Evolutionary conservation across 116 monocot genomes (phyloP).

Genomic region (Cymodocea nodosa): DNA sequence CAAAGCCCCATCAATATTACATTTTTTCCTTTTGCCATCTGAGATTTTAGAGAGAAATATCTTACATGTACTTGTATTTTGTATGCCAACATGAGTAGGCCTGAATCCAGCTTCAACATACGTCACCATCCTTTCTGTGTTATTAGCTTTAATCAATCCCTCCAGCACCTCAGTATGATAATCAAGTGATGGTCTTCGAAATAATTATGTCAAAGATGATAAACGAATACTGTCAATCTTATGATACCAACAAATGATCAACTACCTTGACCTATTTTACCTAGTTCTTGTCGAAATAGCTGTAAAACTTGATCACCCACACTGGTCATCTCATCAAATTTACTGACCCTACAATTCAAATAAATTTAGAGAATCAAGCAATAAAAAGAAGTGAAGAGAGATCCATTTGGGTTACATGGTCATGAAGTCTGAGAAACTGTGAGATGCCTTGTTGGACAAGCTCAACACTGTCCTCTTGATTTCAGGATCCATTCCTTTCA

Average conservation of each 20-base stretch:
- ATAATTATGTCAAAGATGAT: conserved; percentile 18
- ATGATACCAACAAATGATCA: too few relatives aligned
- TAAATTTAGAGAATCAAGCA: not conserved
- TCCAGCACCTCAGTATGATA: conserved; percentile 21
- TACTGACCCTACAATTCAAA: conserved; percentile 22
- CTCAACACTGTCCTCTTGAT: not conserved
- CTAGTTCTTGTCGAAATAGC: conserved; percentile 31
- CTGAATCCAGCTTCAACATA: conserved; percentile 54
- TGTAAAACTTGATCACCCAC: conserved; percentile 19
- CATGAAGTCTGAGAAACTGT: not conserved
- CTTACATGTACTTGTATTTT: conserved; percentile 46
- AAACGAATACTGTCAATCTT: not conserved
- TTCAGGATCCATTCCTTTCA: not conserved
- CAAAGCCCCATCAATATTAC: not conserved
- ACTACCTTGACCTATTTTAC: conserved; percentile 6
- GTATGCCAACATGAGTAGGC: conserved; percentile 14
- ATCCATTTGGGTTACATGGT: not conserved
- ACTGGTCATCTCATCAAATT: conserved; percentile 35
- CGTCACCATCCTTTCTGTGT: conserved; percentile 39
- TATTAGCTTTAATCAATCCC: conserved; percentile 28
- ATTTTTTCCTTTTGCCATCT: too few relatives aligned
- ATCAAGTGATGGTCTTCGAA: conserved; percentile 36
- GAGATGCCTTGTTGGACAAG: not conserved
- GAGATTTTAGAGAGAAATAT: not conserved
- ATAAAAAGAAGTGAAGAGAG: not conserved